Base-by-base conservation (phyloP, 1,139 yeast genomes). In the Hyphopichia fennica region DNA sequence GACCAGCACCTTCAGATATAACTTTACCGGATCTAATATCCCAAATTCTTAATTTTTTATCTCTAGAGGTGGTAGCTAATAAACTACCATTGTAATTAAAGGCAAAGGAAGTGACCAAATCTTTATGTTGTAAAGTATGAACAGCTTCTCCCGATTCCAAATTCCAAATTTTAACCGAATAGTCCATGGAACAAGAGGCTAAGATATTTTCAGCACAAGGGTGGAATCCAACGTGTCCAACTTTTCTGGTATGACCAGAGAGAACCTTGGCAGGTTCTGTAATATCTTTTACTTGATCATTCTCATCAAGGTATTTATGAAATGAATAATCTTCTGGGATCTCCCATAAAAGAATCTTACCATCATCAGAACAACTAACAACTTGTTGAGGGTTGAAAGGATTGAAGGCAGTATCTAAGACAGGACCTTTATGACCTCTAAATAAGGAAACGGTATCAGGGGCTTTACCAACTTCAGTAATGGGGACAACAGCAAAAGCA, bases 391-490 rank as follows among this genome's bases (percentile, higher is more conserved):
- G 82, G 62, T 91, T 80, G 64, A 91, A 93, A 1, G 98, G 98
- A 63, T 90, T 87, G 72, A 86, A 93, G 40, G 89, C 96, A 0
- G 98, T 91, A 62, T 93, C 99, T 54, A 91, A 75, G 20, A 93
- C 97, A 7, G 96, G 86, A 9, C 96, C 97, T 40, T 93, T 87
- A 63, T 93, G 98, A 16, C 99, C 99, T 56, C 97, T 81, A 64
- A 91, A 93, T 53, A 93, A 75, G 2, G 98, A 93, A 38, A 90
- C 93, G 46, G 86, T 81, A 56, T 93, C 99, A 5, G 97, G 98
- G 9, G 93, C 84, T 63, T 90, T 93, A n/a, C 98, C 98, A 16
- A 81, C 84, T 63, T 91, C 97, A 9, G 63, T 59, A 25, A 88
- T 70, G 2, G 99, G 99, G 43, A 93, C 82, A 14, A 93, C 86